Evolutionary conservation across 345 rosid species (phyloP).

Genomic region (Corymbia maculata): DNA sequence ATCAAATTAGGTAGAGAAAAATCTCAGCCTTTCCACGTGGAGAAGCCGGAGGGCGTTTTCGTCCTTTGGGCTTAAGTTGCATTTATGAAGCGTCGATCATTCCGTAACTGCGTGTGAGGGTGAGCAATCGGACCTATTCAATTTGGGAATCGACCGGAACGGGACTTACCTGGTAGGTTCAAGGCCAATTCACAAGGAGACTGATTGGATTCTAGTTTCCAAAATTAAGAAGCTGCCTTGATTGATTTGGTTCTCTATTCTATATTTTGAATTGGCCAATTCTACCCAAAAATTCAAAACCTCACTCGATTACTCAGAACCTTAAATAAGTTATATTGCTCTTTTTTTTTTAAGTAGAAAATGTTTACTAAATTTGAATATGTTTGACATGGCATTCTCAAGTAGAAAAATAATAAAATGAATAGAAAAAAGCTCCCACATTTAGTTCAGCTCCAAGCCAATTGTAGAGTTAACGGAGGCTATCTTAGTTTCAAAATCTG

Average conservation of each 20-base stretch:
- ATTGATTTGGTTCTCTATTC: neutral
- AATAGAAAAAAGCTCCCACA: rapidly evolving
- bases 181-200: neutral
- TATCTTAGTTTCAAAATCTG: neutral
- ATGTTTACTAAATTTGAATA: neutral
- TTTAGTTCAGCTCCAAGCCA: neutral
- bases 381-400: neutral
- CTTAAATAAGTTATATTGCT: neutral
- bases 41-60: neutral
- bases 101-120: neutral
- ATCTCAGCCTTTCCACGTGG: neutral
- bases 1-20: neutral
- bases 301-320: neutral
- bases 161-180: neutral
- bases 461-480: neutral
- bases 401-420: neutral
- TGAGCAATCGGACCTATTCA: neutral
- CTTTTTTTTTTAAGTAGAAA: neutral
- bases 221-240: neutral
- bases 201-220: neutral
- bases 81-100: neutral
- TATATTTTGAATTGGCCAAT: neutral
- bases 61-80: neutral
- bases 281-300: neutral
- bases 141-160: neutral